These are phyloP conservation scores for Lichina pygmaea DNA, from an alignment of 495 filamentous ascomycete species.

Conservation along the genomic window DNA sequence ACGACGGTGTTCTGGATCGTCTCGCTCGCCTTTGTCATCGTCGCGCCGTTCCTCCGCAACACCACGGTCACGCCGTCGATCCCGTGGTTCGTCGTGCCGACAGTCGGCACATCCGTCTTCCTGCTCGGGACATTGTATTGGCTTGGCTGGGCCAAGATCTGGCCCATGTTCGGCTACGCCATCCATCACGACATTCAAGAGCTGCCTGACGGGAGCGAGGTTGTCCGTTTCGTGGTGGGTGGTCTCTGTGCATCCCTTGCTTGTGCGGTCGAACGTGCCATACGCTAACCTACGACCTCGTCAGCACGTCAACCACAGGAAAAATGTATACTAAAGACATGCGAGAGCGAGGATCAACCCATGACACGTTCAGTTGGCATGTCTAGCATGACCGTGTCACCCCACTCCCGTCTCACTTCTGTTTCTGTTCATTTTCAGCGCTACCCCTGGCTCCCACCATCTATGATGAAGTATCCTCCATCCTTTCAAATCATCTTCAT, in stretches of 20 bases:
- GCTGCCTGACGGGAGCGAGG: slow-evolving; percentile 15
- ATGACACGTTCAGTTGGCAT: no score
- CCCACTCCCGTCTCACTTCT: no score
- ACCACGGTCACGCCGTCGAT: not conserved
- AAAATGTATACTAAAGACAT: no score
- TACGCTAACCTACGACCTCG: no score
- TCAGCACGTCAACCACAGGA: no score
- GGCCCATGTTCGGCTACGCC: slow-evolving; percentile 5
- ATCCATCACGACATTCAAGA: slow-evolving; percentile 16
- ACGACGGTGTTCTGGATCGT: not conserved
- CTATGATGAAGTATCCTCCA: not conserved
- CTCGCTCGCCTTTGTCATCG: not conserved
- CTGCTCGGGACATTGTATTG: not conserved
- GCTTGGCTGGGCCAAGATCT: not conserved
- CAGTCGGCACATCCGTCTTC: not conserved
- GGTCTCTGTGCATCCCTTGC: not conserved
- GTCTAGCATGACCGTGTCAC: no score
- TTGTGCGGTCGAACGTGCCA: not conserved
- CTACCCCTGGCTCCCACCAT: not conserved
- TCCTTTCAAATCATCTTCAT: not conserved
- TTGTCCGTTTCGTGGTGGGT: not conserved
- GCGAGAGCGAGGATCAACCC: no score
- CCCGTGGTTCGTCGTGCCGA: not conserved
- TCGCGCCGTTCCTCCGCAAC: not conserved
- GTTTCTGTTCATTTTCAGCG: no score